Evolutionary conservation across 2,329 filamentous ascomycete genomes (phyloP), one percentile per base, ranked within the genome.

Genomic region (Apiospora koreana): DNA sequence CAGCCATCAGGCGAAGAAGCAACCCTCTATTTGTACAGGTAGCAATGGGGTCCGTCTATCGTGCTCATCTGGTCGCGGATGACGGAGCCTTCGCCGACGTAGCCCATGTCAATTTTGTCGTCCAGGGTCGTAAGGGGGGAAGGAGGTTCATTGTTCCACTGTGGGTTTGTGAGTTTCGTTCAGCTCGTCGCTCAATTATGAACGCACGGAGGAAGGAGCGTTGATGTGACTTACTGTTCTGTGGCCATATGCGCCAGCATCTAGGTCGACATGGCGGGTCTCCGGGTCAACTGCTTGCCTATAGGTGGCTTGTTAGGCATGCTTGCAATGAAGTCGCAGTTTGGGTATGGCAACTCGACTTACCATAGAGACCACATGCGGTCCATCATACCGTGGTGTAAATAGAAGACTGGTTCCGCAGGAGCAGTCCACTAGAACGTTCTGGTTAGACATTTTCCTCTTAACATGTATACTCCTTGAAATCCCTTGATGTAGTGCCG

Each of bases 41-140:
- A 62, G 3, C 54, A 62, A 14, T 35, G 54, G 4, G 54, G 54
- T 0, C 54, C 54, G 18, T 62, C 31, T 12, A 62, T 62, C 18
- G 54, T 62, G 54, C 54, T 62, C 54, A 62, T 62, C 54, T 35
- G 28, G 18, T 62, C 54, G 54, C 54, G 54, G 31, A 62, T 62
- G 18, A 62, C 54, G 18, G 54, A 62, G 1, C 54, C 54, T n/a
- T 62, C 31, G 9, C 54, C 54, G 7, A 62, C 54, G 54, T 62
- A 62, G 8, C 54, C 54, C 54, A 62, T 62, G 7, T 62, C 54
- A 14, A 62, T 62, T 8, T 18, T 6, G 54, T 38, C 54, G 9
- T 62, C 54, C 4, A 62, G 18, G 31, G 28, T 35, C 16, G 54
- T 62, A 16, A 62, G 10, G 54, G 54, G 54, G 12, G 54, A 62